Conservation (phyloP, 805 yeast genomes). For the Candida alai region DNA sequence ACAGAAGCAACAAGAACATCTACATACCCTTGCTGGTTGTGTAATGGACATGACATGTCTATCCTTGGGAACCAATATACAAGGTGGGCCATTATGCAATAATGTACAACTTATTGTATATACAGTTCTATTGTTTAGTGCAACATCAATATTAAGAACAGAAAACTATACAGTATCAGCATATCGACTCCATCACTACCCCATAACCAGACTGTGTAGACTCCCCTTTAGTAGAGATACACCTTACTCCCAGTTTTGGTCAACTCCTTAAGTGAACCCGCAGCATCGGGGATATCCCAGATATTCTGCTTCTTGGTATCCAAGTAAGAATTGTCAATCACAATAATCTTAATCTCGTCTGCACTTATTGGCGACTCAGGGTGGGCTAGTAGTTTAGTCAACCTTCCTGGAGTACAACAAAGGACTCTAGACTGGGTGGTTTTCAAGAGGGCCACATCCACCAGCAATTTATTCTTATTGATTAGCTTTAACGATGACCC, state of each 20-base stretch:
- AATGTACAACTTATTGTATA: no score
- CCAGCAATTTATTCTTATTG: slow-evolving; percentile 66
- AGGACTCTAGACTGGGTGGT: slow-evolving; percentile 48
- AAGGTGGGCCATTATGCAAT: no score
- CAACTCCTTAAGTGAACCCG: slow-evolving; percentile 37
- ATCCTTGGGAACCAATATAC: no score
- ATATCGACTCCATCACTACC: no score
- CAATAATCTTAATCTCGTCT: slow-evolving; percentile 48
- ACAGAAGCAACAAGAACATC: slow-evolving; percentile 22
- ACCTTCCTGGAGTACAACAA: slow-evolving; percentile 63
- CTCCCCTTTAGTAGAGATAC: slow-evolving; percentile 43
- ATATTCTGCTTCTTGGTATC: slow-evolving; percentile 58
- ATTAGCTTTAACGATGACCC: slow-evolving; percentile 66
- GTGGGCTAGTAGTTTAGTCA: slow-evolving; percentile 43
- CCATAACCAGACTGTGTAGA: no score
- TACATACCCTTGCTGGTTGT: slow-evolving; percentile 22
- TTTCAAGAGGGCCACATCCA: slow-evolving; percentile 49
- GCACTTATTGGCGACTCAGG: slow-evolving; percentile 38
- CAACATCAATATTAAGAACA: no score
- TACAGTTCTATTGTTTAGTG: no score
- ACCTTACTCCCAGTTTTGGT: slow-evolving; percentile 44
- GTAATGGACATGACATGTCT: no score
- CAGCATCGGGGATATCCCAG: slow-evolving; percentile 54
- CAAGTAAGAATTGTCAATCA: slow-evolving; percentile 58
- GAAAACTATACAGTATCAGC: no score